phyloP scores from a whole-genome alignment of 2,329 filamentous ascomycete species.

The Penicillium sp. region DNA sequence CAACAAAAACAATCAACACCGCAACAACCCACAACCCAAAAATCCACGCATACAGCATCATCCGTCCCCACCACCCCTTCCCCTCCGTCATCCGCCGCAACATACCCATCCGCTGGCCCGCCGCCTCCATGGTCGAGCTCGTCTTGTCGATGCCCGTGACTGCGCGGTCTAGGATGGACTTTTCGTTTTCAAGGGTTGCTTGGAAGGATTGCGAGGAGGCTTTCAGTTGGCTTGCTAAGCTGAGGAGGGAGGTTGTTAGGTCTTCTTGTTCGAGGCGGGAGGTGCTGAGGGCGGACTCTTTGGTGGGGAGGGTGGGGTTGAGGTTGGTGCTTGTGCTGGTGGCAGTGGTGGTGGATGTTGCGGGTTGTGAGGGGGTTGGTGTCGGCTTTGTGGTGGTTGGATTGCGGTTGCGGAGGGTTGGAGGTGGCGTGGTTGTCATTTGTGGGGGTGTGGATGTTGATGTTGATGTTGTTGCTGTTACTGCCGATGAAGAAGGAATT shows the following conservation, averaged over 20 bases:
- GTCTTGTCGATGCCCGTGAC: conserved; percentile 76
- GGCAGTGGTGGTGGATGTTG: conserved; percentile 18
- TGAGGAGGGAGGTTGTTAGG: conserved; percentile 77
- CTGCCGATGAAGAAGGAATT: not conserved
- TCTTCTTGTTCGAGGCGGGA: conserved; percentile 81
- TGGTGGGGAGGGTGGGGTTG: conserved; percentile 40
- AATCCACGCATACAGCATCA: conserved; percentile 83
- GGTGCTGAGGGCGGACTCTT: conserved; percentile 73
- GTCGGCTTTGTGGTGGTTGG: conserved; percentile 15
- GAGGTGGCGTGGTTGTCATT: conserved; percentile 12
- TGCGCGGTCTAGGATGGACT: conserved; percentile 70
- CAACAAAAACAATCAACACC: conserved; percentile 77
- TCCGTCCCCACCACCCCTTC: conserved; percentile 79
- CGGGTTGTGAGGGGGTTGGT: conserved; percentile 8
- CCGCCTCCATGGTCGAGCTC: conserved; percentile 72
- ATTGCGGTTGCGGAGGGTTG: conserved; percentile 29
- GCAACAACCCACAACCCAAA: conserved; percentile 77
- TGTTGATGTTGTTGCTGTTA: conserved; percentile 10
- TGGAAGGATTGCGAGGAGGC: conserved; percentile 72
- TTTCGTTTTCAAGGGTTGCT: conserved; percentile 70
- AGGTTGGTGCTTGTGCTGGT: not conserved
- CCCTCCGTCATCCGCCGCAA: conserved; percentile 82
- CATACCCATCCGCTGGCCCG: conserved; percentile 74
- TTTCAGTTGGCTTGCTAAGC: conserved; percentile 77
- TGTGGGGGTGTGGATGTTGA: conserved; percentile 10